These are phyloP conservation scores for Cytospora schulzeri DNA, from an alignment of 2,329 filamentous ascomycete genomes.

Conservation along the genomic window DNA sequence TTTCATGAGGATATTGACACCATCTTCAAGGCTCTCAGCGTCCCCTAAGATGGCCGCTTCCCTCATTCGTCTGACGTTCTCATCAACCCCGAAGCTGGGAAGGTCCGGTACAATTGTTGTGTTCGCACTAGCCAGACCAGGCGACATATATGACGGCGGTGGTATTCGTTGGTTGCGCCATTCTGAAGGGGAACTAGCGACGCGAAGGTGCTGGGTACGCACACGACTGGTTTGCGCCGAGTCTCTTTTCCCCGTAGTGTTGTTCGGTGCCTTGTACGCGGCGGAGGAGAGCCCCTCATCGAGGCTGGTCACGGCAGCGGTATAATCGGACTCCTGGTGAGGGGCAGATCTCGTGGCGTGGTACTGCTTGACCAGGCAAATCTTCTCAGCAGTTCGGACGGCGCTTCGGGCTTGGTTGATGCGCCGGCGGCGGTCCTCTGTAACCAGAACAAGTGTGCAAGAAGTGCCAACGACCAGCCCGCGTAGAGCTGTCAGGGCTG, in stretches of 20 bases:
- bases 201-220: background rate
- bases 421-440: slow-evolving; percentile 48
- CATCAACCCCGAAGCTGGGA: slow-evolving; percentile 2
- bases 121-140: background rate
- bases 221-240: background rate
- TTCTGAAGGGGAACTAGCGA: background rate
- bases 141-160: background rate
- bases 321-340: slow-evolving; percentile 4
- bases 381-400: slow-evolving; percentile 43
- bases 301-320: slow-evolving; percentile 1
- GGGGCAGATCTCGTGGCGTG: slow-evolving; percentile 36
- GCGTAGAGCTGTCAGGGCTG: slow-evolving; percentile 47
- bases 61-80: slow-evolving; percentile 15
- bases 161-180: background rate
- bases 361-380: slow-evolving; percentile 44
- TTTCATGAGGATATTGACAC: slow-evolving; percentile 3
- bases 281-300: slow-evolving; percentile 9
- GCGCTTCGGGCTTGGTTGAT: slow-evolving; percentile 44
- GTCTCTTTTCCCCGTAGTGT: background rate
- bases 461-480: slow-evolving; percentile 49
- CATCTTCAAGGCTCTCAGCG: slow-evolving; percentile 3
- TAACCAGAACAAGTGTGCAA: slow-evolving; percentile 46
- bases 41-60: slow-evolving; percentile 9
- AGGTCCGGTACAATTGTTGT: no score
- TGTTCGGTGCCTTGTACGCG: background rate